Evolutionary conservation across 257 asterid genomes (phyloP).

Genomic region (Ehretia macrophylla): DNA sequence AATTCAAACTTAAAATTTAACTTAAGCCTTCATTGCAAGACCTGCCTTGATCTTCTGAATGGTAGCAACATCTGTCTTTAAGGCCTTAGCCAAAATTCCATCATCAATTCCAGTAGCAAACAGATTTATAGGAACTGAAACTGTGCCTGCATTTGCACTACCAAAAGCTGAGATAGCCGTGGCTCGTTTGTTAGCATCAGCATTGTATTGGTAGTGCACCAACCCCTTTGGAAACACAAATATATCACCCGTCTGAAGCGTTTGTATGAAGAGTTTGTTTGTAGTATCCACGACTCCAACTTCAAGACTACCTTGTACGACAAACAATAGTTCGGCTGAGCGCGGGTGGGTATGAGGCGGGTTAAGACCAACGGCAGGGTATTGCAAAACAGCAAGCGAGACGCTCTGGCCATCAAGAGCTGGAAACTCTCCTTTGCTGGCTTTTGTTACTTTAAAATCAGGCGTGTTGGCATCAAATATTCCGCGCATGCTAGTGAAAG

Average conservation of each 20-base stretch:
- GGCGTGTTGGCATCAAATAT: no score
- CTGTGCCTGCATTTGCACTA: conserved; percentile 49
- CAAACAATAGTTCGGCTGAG: conserved; percentile 11
- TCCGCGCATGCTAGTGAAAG: no score
- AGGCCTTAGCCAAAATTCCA: conserved; percentile 33
- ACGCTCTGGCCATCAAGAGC: conserved; percentile 28
- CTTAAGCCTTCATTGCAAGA: conserved; percentile 7
- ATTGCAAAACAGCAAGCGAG: conserved; percentile 20
- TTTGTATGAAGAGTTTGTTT: conserved; percentile 10
- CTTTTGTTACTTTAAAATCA: no score
- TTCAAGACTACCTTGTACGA: conserved; percentile 16
- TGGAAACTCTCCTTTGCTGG: conserved; percentile 12
- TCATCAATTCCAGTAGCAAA: conserved; percentile 41
- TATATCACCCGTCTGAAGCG: conserved; percentile 10
- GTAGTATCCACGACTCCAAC: conserved; percentile 21
- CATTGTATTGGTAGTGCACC: no score
- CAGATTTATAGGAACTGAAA: conserved; percentile 38
- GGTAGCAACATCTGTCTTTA: conserved; percentile 47
- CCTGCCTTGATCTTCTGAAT: conserved; percentile 51
- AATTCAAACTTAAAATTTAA: neutral
- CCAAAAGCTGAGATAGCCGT: conserved; percentile 50
- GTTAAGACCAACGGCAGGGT: conserved; percentile 15
- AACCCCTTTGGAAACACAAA: neutral
- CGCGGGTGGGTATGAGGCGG: conserved; percentile 30
- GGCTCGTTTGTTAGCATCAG: conserved; percentile 33